Base-by-base conservation (phyloP, 768 basidiomycete species). In the Leccinum boreale region DNA sequence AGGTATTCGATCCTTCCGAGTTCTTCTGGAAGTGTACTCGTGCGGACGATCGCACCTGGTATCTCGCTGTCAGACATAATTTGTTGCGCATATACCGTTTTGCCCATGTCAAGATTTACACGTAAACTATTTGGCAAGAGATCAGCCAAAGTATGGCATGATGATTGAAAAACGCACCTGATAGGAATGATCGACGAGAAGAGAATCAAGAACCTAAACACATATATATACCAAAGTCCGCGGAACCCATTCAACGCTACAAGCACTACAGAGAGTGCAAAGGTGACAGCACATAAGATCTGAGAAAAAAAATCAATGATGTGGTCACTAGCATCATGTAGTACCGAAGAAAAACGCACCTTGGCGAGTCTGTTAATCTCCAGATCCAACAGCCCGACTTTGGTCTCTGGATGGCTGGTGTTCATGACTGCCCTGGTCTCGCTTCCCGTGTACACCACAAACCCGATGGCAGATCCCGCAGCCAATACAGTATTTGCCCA, bases 31-130 rank as follows among this genome's bases (percentile, higher is more conserved):
- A 99, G 79, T 0, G 97, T 99, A 66, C 90, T 93, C n/a, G 97
- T 98, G 14, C 97, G 82, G 8, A 98, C 97, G 60, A 98, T 97
- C 4, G 97, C 97, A 49, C 87, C 85, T 4, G 94, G 93, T 63
- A 99, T 99, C 73, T 98, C 93, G 47, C 65, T 69, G 74, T 98
- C 97, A 52, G 84, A 87, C 88, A 95, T 94, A 56, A 98, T 98
- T 62, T 94, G 91, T 45, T 90, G 87, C 0, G 93, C 94, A 65
- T 99, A 99, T 45, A 98, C 90, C 1, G 95, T 98, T 75, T 99
- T 99, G 56, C 97, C 97, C 95, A 99, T 98, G 72, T 99, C 97
- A 53, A 99, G 81, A 65, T 99, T 99, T 53, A 99, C 96, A n/a
- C 97, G 90, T 55, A 99, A 78, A 80, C 95, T 98, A 6, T 53